Conservation (phyloP, 2,329 filamentous ascomycete species). For the Sclerotinia glacialis region DNA sequence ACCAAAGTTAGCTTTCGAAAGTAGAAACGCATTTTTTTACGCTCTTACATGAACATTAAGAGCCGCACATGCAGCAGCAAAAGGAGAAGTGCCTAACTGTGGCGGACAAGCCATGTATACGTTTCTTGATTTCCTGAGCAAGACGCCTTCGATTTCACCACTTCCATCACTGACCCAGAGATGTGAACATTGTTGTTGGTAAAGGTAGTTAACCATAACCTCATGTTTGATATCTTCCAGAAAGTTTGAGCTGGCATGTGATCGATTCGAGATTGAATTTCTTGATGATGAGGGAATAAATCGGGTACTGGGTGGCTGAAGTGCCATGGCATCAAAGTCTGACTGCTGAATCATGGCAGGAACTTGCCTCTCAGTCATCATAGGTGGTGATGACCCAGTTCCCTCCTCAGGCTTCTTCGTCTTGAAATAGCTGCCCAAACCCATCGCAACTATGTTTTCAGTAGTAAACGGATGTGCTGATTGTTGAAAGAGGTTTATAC, state of each 20-base stretch:
- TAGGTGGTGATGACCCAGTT: conserved; percentile 22
- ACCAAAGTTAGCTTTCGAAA: conserved; percentile 27
- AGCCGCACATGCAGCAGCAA: conserved; percentile 63
- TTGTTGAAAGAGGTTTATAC: background rate
- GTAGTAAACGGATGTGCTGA: background rate
- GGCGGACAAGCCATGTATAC: conserved; percentile 73
- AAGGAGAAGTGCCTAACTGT: conserved; percentile 57
- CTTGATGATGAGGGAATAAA: conserved; percentile 52
- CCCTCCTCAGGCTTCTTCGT: conserved; percentile 45
- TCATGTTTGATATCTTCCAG: conserved; percentile 75
- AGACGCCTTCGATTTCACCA: conserved; percentile 67
- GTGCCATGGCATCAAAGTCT: conserved; percentile 45
- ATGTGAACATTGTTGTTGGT: conserved; percentile 73
- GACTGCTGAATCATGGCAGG: conserved; percentile 29
- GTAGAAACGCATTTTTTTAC: background rate
- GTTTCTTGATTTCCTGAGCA: conserved; percentile 65
- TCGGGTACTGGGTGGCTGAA: conserved; percentile 49
- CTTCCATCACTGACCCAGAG: conserved; percentile 71
- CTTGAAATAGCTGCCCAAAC: conserved; percentile 62
- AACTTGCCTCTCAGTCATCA: conserved; percentile 49
- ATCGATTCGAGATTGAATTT: conserved; percentile 49
- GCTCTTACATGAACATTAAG: conserved; percentile 66
- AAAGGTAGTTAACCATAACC: conserved; percentile 80
- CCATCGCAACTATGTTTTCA: conserved; percentile 48
- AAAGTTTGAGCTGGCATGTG: conserved; percentile 52